phyloP scores from a whole-genome alignment of 2,329 filamentous ascomycete species.

The Periconia macrospinosa region DNA sequence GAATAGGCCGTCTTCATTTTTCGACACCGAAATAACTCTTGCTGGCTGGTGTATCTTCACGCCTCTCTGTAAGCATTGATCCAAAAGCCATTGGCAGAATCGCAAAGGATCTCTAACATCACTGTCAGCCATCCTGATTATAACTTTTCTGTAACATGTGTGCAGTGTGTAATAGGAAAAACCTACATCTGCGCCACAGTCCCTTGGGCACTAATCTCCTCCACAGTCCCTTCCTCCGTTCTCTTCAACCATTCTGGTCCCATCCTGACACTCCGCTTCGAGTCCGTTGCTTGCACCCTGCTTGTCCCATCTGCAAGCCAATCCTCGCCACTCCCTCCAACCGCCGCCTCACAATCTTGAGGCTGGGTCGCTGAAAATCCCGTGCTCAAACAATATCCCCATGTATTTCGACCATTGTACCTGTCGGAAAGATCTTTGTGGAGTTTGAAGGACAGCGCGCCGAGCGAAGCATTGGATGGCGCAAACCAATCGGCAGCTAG shows the following conservation, averaged over 20 bases:
- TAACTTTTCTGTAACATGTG: neutral
- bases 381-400: conserved; percentile 63
- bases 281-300: conserved; percentile 56
- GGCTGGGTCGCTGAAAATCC: conserved; percentile 60
- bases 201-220: conserved; percentile 63
- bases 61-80: conserved; percentile 59
- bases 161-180: neutral
- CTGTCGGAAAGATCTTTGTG: conserved; percentile 66
- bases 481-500: conserved; percentile 74
- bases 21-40: conserved; percentile 55
- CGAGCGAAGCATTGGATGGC: conserved; percentile 59
- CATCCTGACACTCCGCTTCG: conserved; percentile 30
- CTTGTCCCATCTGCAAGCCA: conserved; percentile 69
- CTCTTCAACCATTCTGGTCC: conserved; percentile 63
- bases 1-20: conserved; percentile 55
- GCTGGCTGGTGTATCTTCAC: conserved; percentile 69
- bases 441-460: conserved; percentile 68
- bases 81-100: conserved; percentile 67
- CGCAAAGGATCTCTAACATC: conserved; percentile 63
- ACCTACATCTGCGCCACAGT: conserved; percentile 67
- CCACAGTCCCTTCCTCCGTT: conserved; percentile 58
- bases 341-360: conserved; percentile 48
- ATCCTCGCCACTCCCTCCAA: conserved; percentile 58
- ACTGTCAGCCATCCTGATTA: neutral
- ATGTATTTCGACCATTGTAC: conserved; percentile 59